Percentiles rank a stretch among this genome's conserved stretches.
These are phyloP conservation scores for Gonapodya prolifera DNA, from an alignment of 192 early-diverging fungal genomes.

Conservation along the genomic window DNA sequence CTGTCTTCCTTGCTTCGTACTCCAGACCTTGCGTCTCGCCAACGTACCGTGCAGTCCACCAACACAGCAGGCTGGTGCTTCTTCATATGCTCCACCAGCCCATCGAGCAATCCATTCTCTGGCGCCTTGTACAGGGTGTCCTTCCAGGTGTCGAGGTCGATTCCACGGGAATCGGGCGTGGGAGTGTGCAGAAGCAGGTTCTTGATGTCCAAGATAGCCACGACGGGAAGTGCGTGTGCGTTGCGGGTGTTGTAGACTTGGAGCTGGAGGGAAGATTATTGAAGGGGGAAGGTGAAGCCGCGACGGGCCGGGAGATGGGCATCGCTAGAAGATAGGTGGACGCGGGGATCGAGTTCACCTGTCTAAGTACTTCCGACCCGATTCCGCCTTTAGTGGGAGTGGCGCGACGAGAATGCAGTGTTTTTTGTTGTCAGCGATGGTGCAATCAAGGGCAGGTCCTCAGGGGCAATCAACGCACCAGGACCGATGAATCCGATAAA, in stretches of 20 bases:
- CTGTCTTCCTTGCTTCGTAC: too few relatives aligned
- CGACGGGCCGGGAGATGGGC: too few relatives aligned
- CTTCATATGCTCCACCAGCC: neutral
- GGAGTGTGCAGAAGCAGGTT: constrained; percentile 3
- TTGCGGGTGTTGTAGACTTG: neutral
- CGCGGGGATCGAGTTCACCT: too few relatives aligned
- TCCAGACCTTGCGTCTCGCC: too few relatives aligned
- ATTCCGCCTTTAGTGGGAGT: constrained; percentile 1
- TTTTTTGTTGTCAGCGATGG: neutral
- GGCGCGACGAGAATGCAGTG: neutral
- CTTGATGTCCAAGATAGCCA: constrained; percentile 6
- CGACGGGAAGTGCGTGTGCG: neutral
- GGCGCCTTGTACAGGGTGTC: neutral
- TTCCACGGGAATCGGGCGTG: neutral
- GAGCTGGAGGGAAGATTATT: too few relatives aligned
- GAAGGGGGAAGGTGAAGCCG: too few relatives aligned
- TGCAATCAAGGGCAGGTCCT: too few relatives aligned
- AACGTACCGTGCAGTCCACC: constrained; percentile 6
- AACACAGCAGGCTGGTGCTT: neutral
- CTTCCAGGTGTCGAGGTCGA: constrained; percentile 6
- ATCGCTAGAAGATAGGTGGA: too few relatives aligned
- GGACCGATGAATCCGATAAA: neutral
- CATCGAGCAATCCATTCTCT: neutral
- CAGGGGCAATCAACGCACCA: neutral
- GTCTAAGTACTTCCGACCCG: constrained; percentile 8